Evolutionary conservation across 2,329 filamentous ascomycete species (phyloP).

Genomic region (Penicillium sp.): DNA sequence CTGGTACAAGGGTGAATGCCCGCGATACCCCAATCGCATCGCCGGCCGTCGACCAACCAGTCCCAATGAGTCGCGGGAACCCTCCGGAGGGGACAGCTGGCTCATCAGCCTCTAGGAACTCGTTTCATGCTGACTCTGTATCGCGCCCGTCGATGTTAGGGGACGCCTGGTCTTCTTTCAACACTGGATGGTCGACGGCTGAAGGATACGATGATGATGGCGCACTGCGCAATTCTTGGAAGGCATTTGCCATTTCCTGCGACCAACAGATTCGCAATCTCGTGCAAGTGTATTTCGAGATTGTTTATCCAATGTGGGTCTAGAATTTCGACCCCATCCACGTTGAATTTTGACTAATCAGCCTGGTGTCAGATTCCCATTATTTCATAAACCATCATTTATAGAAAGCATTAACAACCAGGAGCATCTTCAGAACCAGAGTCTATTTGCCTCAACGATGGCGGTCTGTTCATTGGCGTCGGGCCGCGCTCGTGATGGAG

Average conservation of each 20-base stretch:
- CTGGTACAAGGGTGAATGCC: slow-evolving; percentile 12
- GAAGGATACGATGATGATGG: slow-evolving; percentile 23
- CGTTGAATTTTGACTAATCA: not conserved
- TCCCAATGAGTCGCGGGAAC: not conserved
- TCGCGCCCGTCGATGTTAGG: slow-evolving; percentile 14
- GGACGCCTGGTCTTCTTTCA: slow-evolving; percentile 22
- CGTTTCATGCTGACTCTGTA: slow-evolving; percentile 12
- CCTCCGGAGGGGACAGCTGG: slow-evolving; percentile 11
- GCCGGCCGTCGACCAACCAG: slow-evolving; percentile 1
- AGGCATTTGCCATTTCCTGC: slow-evolving; percentile 42
- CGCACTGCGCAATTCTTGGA: slow-evolving; percentile 38
- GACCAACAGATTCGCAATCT: slow-evolving; percentile 43
- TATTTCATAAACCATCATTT: slow-evolving; percentile 52
- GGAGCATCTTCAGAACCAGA: slow-evolving; percentile 46
- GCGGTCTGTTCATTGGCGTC: slow-evolving; percentile 53
- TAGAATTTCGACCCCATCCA: not conserved
- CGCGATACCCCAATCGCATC: slow-evolving; percentile 11
- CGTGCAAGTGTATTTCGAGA: slow-evolving; percentile 53
- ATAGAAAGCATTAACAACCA: slow-evolving; percentile 40
- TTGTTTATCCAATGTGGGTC: slow-evolving; percentile 52
- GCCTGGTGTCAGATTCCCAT: slow-evolving; percentile 40
- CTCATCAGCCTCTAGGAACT: slow-evolving; percentile 20
- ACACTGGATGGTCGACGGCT: slow-evolving; percentile 15
- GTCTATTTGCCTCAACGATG: slow-evolving; percentile 54
- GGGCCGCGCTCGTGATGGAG: slow-evolving; percentile 52